Evolutionary conservation across 371 early-diverging fungal species (phyloP), one percentile per base, ranked within the genome.

Genomic region (Lichtheimia hyalospora): DNA sequence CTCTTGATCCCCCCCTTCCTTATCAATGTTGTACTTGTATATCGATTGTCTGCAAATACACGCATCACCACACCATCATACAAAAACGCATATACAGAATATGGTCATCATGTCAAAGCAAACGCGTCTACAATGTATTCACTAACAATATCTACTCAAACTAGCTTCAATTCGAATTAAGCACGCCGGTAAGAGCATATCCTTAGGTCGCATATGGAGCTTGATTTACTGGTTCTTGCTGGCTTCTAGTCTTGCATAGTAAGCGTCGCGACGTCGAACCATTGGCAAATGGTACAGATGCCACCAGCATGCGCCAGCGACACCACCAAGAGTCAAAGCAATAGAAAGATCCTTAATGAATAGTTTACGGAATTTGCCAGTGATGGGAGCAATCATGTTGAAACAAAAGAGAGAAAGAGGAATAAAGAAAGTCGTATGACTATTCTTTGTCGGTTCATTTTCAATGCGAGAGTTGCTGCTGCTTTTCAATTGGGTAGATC

Each of bases 241-340:
- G 62, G 79, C 79, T 64, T 80, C 77, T 58, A 82, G 79, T 64
- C 77, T 79, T 58, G 78, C 77, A 59, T 82, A 79, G 67, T 63
- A 77, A 60, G 77, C 74, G 53, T 77, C 78, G 51, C 81, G 79
- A 60, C 66, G 67, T 25, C 52, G 52, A 25, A 65, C 70, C 20
- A 50, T 58, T 40, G 81, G 79, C 25, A 77, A 24, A 62, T 79
- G 81, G 53, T 74, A 66, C 28, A 70, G 62, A 54, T 73, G 67
- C 81, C 81, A 83, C 69, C 69, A 81, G 49, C 68, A 70, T 65
- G 67, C 70, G 58, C 77, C 84, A 63, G 69, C 80, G 44, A 50
- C 66, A 50, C 60, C 56, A 62, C 82, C 82, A 48, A 79, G 66
- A 46, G 58, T 20, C 16, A 81, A 63, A 34, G 77, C 53, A 46